Evolutionary conservation across 495 filamentous ascomycete species (phyloP).

Genomic region (Annulohypoxylon moriforme): DNA sequence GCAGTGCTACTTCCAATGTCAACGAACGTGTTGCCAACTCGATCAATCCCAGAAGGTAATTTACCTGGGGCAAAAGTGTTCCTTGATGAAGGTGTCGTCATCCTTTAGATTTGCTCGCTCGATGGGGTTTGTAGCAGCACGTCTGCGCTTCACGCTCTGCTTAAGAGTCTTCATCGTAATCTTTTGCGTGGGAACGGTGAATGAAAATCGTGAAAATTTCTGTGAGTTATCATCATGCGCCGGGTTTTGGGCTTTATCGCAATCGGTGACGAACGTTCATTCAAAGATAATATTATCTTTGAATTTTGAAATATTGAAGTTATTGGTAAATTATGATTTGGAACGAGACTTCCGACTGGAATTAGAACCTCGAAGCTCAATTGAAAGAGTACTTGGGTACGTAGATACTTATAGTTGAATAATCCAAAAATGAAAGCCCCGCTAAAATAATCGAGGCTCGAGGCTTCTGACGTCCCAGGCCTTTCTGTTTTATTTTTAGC

Average conservation of each 20-base stretch:
- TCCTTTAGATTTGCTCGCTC: conserved; percentile 57
- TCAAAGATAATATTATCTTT: background rate
- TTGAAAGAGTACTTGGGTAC: too few relatives aligned
- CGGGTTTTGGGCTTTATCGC: background rate
- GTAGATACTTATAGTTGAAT: background rate
- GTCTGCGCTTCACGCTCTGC: conserved; percentile 46
- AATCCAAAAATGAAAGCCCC: too few relatives aligned
- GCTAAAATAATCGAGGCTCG: background rate
- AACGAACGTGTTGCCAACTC: background rate
- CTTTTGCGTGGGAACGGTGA: conserved; percentile 5
- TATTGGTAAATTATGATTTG: background rate
- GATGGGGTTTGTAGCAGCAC: conserved; percentile 53
- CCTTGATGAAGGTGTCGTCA: conserved; percentile 57
- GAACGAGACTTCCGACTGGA: background rate
- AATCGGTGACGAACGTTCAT: background rate
- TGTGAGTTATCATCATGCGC: conserved; percentile 17
- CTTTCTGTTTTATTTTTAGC: too few relatives aligned
- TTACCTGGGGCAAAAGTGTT: conserved; percentile 58
- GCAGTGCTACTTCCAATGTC: conserved; percentile 33
- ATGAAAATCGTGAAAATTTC: background rate
- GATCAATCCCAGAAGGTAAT: background rate
- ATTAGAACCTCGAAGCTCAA: too few relatives aligned
- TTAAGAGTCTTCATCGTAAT: conserved; percentile 28
- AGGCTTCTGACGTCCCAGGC: background rate
- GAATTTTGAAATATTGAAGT: background rate